Conservation (phyloP, 1,139 yeast species). For the Hyphopichia wangnamkhiaoensis region DNA sequence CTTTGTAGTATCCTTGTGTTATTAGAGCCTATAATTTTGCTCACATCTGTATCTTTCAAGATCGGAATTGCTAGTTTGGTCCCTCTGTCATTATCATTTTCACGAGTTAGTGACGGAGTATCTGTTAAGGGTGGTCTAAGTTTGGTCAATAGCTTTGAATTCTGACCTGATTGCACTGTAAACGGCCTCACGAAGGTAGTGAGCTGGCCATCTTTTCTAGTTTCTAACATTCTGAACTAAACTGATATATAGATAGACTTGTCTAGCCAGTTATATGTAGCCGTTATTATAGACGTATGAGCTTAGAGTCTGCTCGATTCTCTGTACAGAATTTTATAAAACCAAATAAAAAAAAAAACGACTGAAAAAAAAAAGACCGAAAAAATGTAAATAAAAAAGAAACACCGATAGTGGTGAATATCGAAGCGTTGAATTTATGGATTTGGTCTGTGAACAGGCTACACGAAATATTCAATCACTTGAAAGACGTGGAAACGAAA, state of each 20-base stretch:
- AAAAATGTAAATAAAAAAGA: background rate
- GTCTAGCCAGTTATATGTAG: no score
- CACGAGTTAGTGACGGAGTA: background rate
- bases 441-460: no score
- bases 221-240: background rate
- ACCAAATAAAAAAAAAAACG: background rate
- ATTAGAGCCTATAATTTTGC: background rate
- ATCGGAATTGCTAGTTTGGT: no score
- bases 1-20: background rate
- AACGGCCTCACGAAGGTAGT: background rate
- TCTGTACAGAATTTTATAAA: background rate
- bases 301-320: no score
- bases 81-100: background rate
- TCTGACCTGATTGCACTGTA: background rate
- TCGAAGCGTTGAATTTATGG: no score
- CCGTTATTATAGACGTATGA: no score
- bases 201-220: background rate
- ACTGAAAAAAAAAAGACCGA: background rate
- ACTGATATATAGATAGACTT: no score
- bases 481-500: no score
- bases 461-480: no score
- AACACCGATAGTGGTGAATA: no score
- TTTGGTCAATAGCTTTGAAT: background rate
- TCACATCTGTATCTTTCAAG: background rate
- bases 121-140: background rate